Percentiles rank a stretch among this genome's conserved stretches.
phyloP scores from a whole-genome alignment of 2,329 filamentous ascomycete genomes.

The Ramichloridium luteum region DNA sequence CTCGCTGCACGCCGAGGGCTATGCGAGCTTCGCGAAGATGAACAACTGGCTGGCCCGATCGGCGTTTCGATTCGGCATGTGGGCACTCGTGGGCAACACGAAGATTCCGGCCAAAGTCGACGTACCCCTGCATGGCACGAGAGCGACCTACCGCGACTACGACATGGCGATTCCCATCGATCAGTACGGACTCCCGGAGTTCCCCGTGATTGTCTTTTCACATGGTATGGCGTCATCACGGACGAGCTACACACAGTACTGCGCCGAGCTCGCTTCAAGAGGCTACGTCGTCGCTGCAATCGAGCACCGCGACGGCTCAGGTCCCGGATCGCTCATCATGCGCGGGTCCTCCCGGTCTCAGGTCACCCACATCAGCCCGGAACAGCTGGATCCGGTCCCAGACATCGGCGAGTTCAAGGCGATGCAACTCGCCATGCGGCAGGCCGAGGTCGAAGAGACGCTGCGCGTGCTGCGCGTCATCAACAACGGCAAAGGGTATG shows the following conservation, averaged over 20 bases:
- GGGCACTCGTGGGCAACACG: slow-evolving; percentile 30
- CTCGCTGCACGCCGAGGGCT: slow-evolving; percentile 32
- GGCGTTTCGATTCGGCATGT: slow-evolving; percentile 30
- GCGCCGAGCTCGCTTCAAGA: slow-evolving; percentile 34
- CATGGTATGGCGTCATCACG: slow-evolving; percentile 36
- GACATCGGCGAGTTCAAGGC: slow-evolving; percentile 27
- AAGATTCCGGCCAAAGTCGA: slow-evolving; percentile 34
- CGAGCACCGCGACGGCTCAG: slow-evolving; percentile 37
- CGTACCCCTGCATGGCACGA: slow-evolving; percentile 27
- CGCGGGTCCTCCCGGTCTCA: slow-evolving; percentile 22
- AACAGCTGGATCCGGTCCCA: slow-evolving; percentile 22
- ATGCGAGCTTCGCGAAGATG: slow-evolving; percentile 31
- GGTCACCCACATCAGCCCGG: slow-evolving; percentile 28
- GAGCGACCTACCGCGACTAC: slow-evolving; percentile 12
- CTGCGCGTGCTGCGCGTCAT: slow-evolving; percentile 30
- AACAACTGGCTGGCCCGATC: slow-evolving; percentile 26
- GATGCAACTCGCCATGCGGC: slow-evolving; percentile 32
- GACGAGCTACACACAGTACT: slow-evolving; percentile 35
- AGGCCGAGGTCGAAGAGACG: slow-evolving; percentile 36
- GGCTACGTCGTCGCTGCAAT: slow-evolving; percentile 36
- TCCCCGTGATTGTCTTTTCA: slow-evolving; percentile 35
- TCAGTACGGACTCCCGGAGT: slow-evolving; percentile 20
- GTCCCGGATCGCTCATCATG: slow-evolving; percentile 32
- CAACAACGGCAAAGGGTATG: slow-evolving; percentile 26
- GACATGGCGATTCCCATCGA: slow-evolving; percentile 17